Conservation (phyloP, 331 rosid genomes). For the Quercus phellos region DNA sequence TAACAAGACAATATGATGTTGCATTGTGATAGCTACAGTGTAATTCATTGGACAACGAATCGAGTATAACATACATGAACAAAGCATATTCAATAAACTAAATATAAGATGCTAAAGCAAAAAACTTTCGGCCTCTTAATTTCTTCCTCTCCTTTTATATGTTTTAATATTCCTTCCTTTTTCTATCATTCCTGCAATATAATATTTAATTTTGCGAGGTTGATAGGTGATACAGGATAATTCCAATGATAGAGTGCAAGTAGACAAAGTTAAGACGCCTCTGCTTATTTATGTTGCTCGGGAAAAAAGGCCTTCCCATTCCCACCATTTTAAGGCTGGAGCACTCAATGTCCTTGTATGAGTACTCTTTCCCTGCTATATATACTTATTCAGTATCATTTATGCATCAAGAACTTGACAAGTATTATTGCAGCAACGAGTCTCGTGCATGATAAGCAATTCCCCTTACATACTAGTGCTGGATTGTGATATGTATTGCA, state of each 20-base stretch:
- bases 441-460: slow-evolving; percentile 63
- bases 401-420: neutral
- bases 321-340: slow-evolving; percentile 39
- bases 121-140: too few species aligned
- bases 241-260: neutral
- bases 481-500: slow-evolving; percentile 82
- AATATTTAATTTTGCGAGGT: neutral
- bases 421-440: slow-evolving; percentile 45
- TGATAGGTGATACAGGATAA: slow-evolving; percentile 21
- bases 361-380: neutral
- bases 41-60: too few species aligned
- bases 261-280: slow-evolving; percentile 11
- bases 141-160: too few species aligned
- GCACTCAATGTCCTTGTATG: slow-evolving; percentile 53
- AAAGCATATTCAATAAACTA: too few species aligned
- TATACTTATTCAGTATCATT: neutral
- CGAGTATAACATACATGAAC: too few species aligned
- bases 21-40: too few species aligned
- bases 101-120: too few species aligned
- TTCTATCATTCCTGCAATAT: too few species aligned
- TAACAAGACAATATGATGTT: too few species aligned
- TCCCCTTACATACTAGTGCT: slow-evolving; percentile 64
- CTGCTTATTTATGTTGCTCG: slow-evolving; percentile 35
- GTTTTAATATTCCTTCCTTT: too few species aligned
- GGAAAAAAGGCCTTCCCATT: slow-evolving; percentile 26